Percentiles rank a stretch among this genome's conserved stretches.
Evolutionary conservation across 345 rosid species (phyloP).

Genomic region (Rhizophora apiculata): DNA sequence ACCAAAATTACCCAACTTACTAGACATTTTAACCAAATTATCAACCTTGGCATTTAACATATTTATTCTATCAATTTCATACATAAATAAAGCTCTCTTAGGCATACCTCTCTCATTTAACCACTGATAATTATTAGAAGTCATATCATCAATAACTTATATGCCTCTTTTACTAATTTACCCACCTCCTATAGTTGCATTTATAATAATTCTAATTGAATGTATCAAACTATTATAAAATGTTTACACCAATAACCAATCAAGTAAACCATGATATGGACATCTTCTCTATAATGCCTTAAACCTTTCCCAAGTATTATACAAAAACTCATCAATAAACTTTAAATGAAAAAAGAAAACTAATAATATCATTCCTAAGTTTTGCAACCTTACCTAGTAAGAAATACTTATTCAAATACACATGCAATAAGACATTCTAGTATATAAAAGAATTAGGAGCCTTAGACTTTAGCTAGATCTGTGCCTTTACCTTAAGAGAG

Average conservation of each 20-base stretch:
- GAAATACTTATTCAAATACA: background rate
- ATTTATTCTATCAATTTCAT: background rate
- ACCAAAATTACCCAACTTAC: too few relatives aligned
- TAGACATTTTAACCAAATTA: too few relatives aligned
- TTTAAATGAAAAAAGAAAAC: background rate
- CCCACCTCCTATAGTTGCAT: too few relatives aligned
- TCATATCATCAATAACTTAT: too few relatives aligned
- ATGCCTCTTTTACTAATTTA: too few relatives aligned
- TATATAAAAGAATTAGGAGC: background rate
- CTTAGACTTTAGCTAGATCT: too few relatives aligned
- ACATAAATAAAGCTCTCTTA: too few relatives aligned
- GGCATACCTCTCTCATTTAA: too few relatives aligned
- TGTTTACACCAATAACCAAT: background rate
- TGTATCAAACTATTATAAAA: background rate
- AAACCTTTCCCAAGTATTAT: background rate
- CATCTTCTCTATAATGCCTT: background rate
- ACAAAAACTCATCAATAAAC: background rate
- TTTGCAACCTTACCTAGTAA: background rate
- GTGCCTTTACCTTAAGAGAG: too few relatives aligned
- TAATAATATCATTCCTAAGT: background rate
- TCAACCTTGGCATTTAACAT: too few relatives aligned
- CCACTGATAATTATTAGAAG: too few relatives aligned
- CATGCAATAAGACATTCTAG: background rate
- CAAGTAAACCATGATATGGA: background rate
- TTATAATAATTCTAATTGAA: too few relatives aligned